These are phyloP conservation scores for Striga asiatica DNA, from an alignment of 257 asterid species.

Conservation along the genomic window DNA sequence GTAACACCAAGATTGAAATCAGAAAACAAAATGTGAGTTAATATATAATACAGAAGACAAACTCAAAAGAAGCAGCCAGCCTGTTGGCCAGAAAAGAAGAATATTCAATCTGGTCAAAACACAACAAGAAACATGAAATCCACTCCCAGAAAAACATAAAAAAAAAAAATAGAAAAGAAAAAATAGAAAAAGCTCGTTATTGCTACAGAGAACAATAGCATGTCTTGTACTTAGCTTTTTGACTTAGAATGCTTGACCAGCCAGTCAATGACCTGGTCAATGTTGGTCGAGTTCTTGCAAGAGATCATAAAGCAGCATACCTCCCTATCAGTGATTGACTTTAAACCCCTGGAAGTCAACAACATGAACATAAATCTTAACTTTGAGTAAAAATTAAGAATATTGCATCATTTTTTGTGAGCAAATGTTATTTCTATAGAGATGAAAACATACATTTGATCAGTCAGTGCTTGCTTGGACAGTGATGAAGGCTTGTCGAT, in stretches of 20 bases:
- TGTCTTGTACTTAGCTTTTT: constrained; percentile 41
- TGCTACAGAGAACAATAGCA: constrained; percentile 18
- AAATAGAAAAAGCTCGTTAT: constrained; percentile 12
- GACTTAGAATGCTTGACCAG: constrained; percentile 90
- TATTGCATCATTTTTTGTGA: background rate
- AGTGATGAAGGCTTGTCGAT: constrained; percentile 70
- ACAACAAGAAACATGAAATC: constrained; percentile 20
- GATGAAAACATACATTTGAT: constrained; percentile 45
- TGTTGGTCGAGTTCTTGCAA: constrained; percentile 90
- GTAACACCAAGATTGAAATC: constrained; percentile 12
- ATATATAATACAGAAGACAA: constrained; percentile 27
- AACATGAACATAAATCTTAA: too few relatives aligned
- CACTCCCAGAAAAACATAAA: constrained; percentile 5
- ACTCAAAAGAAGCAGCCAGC: constrained; percentile 21
- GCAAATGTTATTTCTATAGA: background rate
- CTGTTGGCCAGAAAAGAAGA: constrained; percentile 23
- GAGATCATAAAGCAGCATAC: constrained; percentile 99
- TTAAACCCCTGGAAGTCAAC: constrained; percentile 53
- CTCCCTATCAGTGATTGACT: constrained; percentile 75
- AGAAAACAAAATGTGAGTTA: constrained; percentile 12
- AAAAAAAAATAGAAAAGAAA: background rate
- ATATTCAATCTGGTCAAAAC: constrained; percentile 20
- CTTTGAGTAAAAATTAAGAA: background rate
- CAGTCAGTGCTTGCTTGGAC: constrained; percentile 75
- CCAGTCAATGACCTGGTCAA: constrained; percentile 95